Percentiles rank a stretch among this genome's conserved stretches.
Conservation (phyloP, 306 rosid species). For the Ceratonia siliqua region DNA sequence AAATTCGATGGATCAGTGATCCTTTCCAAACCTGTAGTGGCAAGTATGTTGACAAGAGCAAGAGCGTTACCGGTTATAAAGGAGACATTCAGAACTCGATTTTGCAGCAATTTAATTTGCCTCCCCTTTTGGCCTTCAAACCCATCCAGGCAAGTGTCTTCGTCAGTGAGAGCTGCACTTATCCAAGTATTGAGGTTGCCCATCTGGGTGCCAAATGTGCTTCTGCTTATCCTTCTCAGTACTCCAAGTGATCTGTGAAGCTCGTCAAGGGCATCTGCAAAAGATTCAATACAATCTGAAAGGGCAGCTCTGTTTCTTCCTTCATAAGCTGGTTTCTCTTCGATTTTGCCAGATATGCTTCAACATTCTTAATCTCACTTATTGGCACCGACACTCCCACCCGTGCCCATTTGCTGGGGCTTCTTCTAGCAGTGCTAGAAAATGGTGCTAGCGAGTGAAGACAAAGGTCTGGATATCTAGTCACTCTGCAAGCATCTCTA, state of each 20-base stretch:
- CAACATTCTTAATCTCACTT: slow-evolving; percentile 45
- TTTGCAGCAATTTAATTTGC: slow-evolving; percentile 36
- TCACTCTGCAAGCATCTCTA: slow-evolving; percentile 70
- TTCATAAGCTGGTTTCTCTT: slow-evolving; percentile 2
- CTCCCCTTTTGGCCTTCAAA: slow-evolving; percentile 37
- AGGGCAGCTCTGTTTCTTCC: slow-evolving; percentile 57
- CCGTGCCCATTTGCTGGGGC: slow-evolving; percentile 73
- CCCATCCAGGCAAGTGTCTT: slow-evolving; percentile 68
- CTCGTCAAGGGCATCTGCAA: slow-evolving; percentile 50
- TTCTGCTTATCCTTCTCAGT: slow-evolving; percentile 52
- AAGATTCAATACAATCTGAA: slow-evolving; percentile 58
- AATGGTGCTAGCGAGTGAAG: slow-evolving; percentile 50
- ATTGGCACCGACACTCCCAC: slow-evolving; percentile 74
- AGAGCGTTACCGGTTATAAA: slow-evolving; percentile 69
- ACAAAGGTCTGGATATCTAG: slow-evolving; percentile 53
- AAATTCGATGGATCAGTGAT: slow-evolving; percentile 32
- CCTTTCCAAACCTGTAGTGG: slow-evolving; percentile 51
- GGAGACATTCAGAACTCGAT: slow-evolving; percentile 46
- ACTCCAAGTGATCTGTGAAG: slow-evolving; percentile 62
- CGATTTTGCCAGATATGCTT: slow-evolving; percentile 31
- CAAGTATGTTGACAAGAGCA: slow-evolving; percentile 71
- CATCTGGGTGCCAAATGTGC: slow-evolving; percentile 53
- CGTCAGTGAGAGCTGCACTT: slow-evolving; percentile 66
- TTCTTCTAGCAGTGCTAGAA: slow-evolving; percentile 51
- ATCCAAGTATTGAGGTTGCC: slow-evolving; percentile 69